Base-by-base conservation (phyloP, 192 early-diverging fungal species). In the Entomortierella chlamydospora region DNA sequence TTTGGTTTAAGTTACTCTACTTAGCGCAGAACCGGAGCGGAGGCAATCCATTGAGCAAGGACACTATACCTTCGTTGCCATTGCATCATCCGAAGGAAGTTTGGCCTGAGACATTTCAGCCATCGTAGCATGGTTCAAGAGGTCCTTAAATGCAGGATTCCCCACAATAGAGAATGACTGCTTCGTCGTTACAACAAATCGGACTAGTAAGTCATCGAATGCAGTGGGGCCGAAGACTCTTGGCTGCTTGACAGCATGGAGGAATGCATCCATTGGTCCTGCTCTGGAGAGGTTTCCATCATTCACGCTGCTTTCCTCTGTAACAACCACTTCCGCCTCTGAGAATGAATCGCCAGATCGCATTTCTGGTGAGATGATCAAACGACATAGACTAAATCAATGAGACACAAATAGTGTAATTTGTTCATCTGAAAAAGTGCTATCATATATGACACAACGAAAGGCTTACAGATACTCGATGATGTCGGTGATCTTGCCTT, bases 41-140 rank as follows among this genome's bases (percentile, higher is more conserved):
- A n/a, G n/a, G n/a, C n/a, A n/a, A n/a, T n/a, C n/a, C n/a, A n/a
- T n/a, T n/a, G n/a, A n/a, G n/a, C 20, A 25, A n/a, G 8, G 50
- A 15, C 17, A 51, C 4, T 51, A 51, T 51, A 51, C 50, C 50
- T 51, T 51, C 4, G 4, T 51, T 8, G 50, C 50, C 50, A 51
- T n/a, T 6, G 50, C 5, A 51, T 51, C 50, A 51, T 51, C 50
- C 5, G 50, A 51, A 25, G 50, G 50, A 25, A 51, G 50, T 25
- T 51, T 51, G 50, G 18, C n/a, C 18, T 51, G 50, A 51, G 8
- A 6, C n/a, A 51, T 51, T 51, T 5, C 17, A 29, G 64, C 64
- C 64, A 67, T 67, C 5, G 39, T 67, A 26, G 64, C 54, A 57
- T 67, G 64, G 29, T 57, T 67, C 15, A 67, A 11, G 20, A 67